phyloP scores from a whole-genome alignment of 257 asterid genomes.

The Buddleja alternifolia region DNA sequence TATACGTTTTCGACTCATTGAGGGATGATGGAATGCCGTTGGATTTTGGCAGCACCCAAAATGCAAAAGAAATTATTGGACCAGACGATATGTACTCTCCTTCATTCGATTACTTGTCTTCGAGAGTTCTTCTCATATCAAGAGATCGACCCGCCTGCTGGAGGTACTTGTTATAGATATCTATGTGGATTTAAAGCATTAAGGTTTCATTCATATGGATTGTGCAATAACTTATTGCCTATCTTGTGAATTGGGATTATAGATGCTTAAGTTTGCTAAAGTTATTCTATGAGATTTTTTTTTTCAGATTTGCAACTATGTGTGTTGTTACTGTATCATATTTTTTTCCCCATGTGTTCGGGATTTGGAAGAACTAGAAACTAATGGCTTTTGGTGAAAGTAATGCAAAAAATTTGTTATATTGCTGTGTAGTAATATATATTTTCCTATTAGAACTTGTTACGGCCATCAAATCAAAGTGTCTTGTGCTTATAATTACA shows the following conservation, averaged over 20 bases:
- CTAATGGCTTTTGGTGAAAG: neutral
- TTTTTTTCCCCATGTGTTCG: neutral
- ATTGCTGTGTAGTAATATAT: neutral
- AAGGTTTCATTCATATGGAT: neutral
- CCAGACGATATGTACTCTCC: slow-evolving; percentile 78
- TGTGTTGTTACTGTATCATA: slow-evolving; percentile 15
- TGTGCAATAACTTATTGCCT: slow-evolving; percentile 33
- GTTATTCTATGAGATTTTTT: slow-evolving; percentile 6
- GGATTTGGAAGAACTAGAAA: slow-evolving; percentile 5
- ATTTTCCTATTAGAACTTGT: neutral
- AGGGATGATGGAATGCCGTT: slow-evolving; percentile 48
- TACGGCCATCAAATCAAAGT: too few relatives aligned
- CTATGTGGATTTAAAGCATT: neutral
- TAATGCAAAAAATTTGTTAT: neutral
- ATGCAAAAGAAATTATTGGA: slow-evolving; percentile 62
- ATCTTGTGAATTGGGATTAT: neutral
- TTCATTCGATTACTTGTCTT: slow-evolving; percentile 72
- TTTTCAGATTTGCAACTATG: neutral
- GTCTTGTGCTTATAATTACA: too few relatives aligned
- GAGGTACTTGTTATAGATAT: slow-evolving; percentile 56
- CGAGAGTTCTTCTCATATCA: slow-evolving; percentile 76
- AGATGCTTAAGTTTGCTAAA: neutral
- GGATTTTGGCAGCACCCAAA: slow-evolving; percentile 33
- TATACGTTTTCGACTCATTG: slow-evolving; percentile 66
- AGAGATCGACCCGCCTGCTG: slow-evolving; percentile 89